phyloP scores from a whole-genome alignment of 768 basidiomycete genomes.

The Tubosaeta sp. region DNA sequence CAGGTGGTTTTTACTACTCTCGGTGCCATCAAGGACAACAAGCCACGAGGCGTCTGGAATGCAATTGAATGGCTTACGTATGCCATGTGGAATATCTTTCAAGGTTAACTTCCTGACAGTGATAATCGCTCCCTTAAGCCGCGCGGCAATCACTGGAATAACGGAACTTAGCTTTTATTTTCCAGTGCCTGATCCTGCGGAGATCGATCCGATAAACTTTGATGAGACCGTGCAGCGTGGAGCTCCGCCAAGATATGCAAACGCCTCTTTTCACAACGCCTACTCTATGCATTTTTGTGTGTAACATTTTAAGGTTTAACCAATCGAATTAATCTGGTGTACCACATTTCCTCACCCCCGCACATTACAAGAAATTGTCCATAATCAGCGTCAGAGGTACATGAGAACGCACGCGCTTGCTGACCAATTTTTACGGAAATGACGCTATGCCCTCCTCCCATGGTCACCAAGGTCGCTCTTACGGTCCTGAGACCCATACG shows the following conservation, averaged over 20 bases:
- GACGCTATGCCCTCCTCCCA: slow-evolving; percentile 29
- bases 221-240: slow-evolving; percentile 2
- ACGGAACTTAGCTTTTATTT: slow-evolving; percentile 10
- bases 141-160: slow-evolving; percentile 12
- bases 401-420: slow-evolving; percentile 18
- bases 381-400: slow-evolving; percentile 10
- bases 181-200: slow-evolving; percentile 22
- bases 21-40: slow-evolving; percentile 1
- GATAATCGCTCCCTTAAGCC: slow-evolving; percentile 11
- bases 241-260: not conserved
- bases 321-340: slow-evolving; percentile 2
- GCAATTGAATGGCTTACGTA: slow-evolving; percentile 21
- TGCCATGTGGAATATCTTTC: slow-evolving; percentile 10
- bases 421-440: slow-evolving; percentile 19
- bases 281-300: slow-evolving; percentile 7
- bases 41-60: slow-evolving; percentile 15
- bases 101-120: slow-evolving; percentile 27
- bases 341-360: not conserved
- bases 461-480: slow-evolving; percentile 34
- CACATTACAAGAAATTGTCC: slow-evolving; percentile 19
- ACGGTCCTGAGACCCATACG: slow-evolving; percentile 33
- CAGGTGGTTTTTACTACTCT: slow-evolving; percentile 2
- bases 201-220: slow-evolving; percentile 29
- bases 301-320: slow-evolving; percentile 12
- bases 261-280: slow-evolving; percentile 1